A percentile compares a stretch with the other conserved stretches of the same genome.
Conservation (phyloP, 345 rosid genomes). For the Mangifera indica region DNA sequence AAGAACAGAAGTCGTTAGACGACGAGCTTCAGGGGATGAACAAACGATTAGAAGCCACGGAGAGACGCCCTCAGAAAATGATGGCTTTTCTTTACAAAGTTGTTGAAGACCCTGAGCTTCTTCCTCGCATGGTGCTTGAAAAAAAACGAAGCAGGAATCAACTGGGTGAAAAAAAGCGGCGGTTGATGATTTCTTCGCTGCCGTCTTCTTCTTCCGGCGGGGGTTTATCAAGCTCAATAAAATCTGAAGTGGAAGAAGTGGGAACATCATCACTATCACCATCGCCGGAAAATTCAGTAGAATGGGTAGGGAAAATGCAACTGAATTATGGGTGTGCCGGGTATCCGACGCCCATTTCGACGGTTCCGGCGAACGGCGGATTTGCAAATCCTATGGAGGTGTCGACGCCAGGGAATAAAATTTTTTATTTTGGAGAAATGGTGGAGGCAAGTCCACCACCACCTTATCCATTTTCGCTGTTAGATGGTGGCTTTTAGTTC, state of each 20-base stretch:
- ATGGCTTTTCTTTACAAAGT: constrained; percentile 79
- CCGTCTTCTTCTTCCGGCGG: constrained; percentile 38
- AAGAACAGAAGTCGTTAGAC: constrained; percentile 65
- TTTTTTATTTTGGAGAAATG: constrained; percentile 42
- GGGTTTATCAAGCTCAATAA: constrained; percentile 32
- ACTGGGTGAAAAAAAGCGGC: constrained; percentile 47
- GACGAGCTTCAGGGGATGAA: constrained; percentile 65
- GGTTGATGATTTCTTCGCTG: constrained; percentile 37
- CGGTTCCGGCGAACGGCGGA: neutral
- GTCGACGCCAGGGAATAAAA: neutral
- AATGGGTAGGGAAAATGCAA: constrained; percentile 26
- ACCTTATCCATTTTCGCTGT: constrained; percentile 84
- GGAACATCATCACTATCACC: constrained; percentile 24
- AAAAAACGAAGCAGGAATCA: constrained; percentile 39
- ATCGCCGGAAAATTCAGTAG: constrained; percentile 38
- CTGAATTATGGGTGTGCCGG: constrained; percentile 16
- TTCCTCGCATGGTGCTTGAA: constrained; percentile 65
- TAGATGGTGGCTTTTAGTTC: constrained; percentile 68
- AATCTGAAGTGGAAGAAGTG: constrained; percentile 55
- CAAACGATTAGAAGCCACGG: constrained; percentile 70
- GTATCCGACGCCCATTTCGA: neutral
- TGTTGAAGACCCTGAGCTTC: constrained; percentile 75
- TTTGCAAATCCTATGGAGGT: constrained; percentile 6
- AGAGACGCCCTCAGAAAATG: constrained; percentile 89
- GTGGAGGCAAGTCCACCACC: constrained; percentile 44